Evolutionary conservation across 352 stramenopile genomes (phyloP).

Genomic region (Thalassiosira ordinaria): DNA sequence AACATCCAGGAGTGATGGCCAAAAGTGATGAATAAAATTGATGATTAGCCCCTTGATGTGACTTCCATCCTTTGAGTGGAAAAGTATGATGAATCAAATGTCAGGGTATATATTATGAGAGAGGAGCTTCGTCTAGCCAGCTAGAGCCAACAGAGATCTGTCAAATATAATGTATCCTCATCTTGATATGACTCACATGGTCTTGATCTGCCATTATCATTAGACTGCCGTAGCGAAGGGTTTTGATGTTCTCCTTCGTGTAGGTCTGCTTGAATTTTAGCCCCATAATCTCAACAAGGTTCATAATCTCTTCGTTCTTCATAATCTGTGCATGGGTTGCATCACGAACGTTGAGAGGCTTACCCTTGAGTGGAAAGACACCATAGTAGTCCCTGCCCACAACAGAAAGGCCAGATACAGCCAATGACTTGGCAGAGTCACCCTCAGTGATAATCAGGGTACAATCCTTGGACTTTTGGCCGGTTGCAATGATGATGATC

Average conservation of each 20-base stretch:
- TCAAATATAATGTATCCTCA: conserved; percentile 44
- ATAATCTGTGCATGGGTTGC: conserved; percentile 95
- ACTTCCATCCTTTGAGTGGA: conserved; percentile 86
- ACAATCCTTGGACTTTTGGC: conserved; percentile 89
- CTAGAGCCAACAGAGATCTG: background rate
- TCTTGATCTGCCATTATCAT: conserved; percentile 99
- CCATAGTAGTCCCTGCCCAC: conserved; percentile 98
- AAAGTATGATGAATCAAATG: too few relatives aligned
- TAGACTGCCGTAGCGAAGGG: conserved; percentile 97
- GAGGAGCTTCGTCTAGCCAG: too few relatives aligned
- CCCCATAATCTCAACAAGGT: conserved; percentile 93
- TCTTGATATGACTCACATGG: conserved; percentile 62
- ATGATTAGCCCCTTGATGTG: conserved; percentile 99
- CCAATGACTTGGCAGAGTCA: conserved; percentile 98
- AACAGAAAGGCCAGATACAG: conserved; percentile 97
- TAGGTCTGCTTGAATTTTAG: conserved; percentile 97
- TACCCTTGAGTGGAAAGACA: conserved; percentile 98
- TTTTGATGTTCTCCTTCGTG: conserved; percentile 89
- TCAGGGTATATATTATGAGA: too few relatives aligned
- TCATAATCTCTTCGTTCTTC: conserved; percentile 97
- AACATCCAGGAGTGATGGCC: conserved; percentile 94
- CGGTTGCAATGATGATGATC: too few relatives aligned
- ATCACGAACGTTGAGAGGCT: conserved; percentile 99
- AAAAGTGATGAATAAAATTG: conserved; percentile 99
- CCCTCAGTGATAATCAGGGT: conserved; percentile 99